Conservation (phyloP, 2,329 filamentous ascomycete species). For the Pseudogymnoascus sp. region DNA sequence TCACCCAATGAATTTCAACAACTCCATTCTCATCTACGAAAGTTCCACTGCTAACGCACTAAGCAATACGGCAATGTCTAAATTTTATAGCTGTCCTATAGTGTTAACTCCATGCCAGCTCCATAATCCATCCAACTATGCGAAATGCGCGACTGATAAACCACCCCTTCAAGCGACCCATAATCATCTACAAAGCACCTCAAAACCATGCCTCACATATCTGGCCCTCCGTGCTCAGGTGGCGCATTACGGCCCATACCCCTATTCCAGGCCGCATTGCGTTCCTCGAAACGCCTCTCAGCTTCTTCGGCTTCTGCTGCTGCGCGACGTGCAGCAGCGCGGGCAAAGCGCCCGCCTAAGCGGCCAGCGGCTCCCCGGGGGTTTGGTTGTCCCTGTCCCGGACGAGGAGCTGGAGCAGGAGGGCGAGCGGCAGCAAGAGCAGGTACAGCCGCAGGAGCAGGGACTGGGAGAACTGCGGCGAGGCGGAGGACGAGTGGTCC, state of each 20-base stretch:
- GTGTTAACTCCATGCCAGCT: background rate
- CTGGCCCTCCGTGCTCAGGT: background rate
- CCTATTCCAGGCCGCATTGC: conserved; percentile 3
- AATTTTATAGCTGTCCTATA: background rate
- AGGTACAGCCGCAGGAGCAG: conserved; percentile 10
- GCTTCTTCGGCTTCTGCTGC: conserved; percentile 1
- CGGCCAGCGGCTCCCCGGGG: background rate
- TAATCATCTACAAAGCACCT: background rate
- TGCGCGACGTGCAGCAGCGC: background rate
- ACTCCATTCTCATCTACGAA: background rate
- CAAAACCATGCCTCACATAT: background rate
- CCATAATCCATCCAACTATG: background rate
- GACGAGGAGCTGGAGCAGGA: conserved; percentile 14
- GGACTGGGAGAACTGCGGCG: conserved; percentile 20
- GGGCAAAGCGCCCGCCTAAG: background rate
- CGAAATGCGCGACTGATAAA: background rate
- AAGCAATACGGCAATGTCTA: background rate
- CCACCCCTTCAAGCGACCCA: background rate
- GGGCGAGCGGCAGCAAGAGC: conserved; percentile 15
- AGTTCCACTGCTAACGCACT: too few species aligned
- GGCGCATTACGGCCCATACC: background rate
- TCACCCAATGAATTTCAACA: background rate
- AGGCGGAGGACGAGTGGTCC: conserved; percentile 28
- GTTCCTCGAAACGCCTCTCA: background rate
- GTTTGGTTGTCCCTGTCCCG: background rate